A percentile compares a stretch with the other conserved stretches of the same genome.
phyloP scores from a whole-genome alignment of 164 flowering plant genomes.

The Santalum album region DNA sequence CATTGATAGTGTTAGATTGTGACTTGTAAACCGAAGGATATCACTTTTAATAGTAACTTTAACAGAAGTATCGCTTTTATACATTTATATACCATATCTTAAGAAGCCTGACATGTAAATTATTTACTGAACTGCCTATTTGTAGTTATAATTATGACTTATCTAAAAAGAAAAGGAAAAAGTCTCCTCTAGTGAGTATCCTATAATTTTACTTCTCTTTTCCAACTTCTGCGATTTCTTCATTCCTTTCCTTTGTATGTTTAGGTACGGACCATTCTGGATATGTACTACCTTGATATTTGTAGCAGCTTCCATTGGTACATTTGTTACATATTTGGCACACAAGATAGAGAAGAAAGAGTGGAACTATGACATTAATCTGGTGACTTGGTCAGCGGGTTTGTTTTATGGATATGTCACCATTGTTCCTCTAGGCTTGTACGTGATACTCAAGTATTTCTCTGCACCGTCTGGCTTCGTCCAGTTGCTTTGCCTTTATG shows the following conservation, averaged over 20 bases:
- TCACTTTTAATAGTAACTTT: too few relatives aligned
- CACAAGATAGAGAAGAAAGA: slow-evolving; percentile 83
- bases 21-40: too few relatives aligned
- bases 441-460: slow-evolving; percentile 84
- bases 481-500: slow-evolving; percentile 85
- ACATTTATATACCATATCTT: too few relatives aligned
- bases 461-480: slow-evolving; percentile 91
- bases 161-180: too few relatives aligned
- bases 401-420: slow-evolving; percentile 91
- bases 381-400: slow-evolving; percentile 98
- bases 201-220: background rate
- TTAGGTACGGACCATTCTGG: slow-evolving; percentile 99
- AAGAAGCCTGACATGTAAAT: too few relatives aligned
- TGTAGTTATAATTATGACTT: too few relatives aligned
- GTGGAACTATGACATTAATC: slow-evolving; percentile 89
- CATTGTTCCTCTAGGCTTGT: slow-evolving; percentile 74
- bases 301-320: slow-evolving; percentile 95
- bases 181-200: too few relatives aligned
- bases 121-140: too few relatives aligned
- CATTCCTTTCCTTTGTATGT: background rate
- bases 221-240: background rate
- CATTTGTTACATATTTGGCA: slow-evolving; percentile 87
- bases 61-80: too few relatives aligned
- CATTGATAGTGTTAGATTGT: too few relatives aligned
- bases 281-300: slow-evolving; percentile 91